Conservation (phyloP, 1,139 yeast species). For the Diutina siamensis region DNA sequence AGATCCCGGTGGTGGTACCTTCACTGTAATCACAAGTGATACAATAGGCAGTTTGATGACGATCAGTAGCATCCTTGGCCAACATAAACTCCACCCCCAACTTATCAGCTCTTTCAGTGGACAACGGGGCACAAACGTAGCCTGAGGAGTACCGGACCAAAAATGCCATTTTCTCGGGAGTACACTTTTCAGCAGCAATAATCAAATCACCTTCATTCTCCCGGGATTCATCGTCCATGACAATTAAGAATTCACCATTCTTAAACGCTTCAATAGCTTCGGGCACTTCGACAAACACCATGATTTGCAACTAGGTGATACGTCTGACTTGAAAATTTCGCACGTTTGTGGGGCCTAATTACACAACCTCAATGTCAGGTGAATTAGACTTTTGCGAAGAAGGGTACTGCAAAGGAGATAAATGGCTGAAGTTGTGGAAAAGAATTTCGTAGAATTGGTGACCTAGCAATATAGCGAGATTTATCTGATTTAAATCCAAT, state of each 20-base stretch:
- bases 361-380: no score
- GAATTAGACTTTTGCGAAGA: no score
- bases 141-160: conserved; percentile 85
- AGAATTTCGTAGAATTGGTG: no score
- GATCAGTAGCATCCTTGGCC: conserved; percentile 46
- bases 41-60: conserved; percentile 96
- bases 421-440: not conserved
- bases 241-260: conserved; percentile 82
- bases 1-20: conserved; percentile 96
- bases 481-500: no score
- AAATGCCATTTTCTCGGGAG: conserved; percentile 89
- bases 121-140: conserved; percentile 84
- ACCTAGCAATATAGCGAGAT: no score
- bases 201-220: conserved; percentile 98
- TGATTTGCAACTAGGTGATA: not conserved
- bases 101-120: conserved; percentile 65
- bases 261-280: conserved; percentile 71
- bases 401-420: no score
- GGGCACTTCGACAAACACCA: conserved; percentile 43
- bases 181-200: conserved; percentile 73
- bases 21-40: conserved; percentile 74
- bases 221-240: conserved; percentile 90
- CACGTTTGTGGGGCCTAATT: not conserved
- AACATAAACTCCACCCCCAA: conserved; percentile 77
- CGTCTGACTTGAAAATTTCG: conserved; percentile 1